Evolutionary conservation across 768 basidiomycete genomes (phyloP).

Genomic region (Suillus variegatus): DNA sequence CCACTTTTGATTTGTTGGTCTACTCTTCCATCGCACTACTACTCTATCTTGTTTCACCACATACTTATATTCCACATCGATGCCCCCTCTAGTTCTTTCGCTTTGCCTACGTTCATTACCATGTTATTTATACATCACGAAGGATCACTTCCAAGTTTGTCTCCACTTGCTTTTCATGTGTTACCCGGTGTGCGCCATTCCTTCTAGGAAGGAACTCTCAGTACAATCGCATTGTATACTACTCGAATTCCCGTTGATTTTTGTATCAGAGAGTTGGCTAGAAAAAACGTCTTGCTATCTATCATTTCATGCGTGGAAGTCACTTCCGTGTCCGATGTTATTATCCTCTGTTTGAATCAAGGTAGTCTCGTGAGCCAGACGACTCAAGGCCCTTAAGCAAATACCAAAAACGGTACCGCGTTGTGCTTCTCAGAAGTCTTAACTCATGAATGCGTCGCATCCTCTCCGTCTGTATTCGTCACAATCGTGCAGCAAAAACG

Average conservation of each 20-base stretch:
- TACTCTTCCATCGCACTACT: background rate
- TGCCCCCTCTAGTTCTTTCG: background rate
- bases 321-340: too few relatives aligned
- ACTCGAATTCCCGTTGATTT: background rate
- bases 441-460: too few relatives aligned
- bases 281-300: too few relatives aligned
- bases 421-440: too few relatives aligned
- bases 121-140: background rate
- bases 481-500: too few relatives aligned
- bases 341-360: too few relatives aligned
- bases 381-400: too few relatives aligned
- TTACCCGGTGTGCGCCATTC: background rate
- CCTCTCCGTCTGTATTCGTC: too few relatives aligned
- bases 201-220: background rate
- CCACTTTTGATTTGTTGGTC: slow-evolving; percentile 4
- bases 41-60: background rate
- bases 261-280: background rate
- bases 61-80: background rate
- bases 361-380: too few relatives aligned
- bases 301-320: too few relatives aligned
- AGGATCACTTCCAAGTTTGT: background rate
- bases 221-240: slow-evolving; percentile 3
- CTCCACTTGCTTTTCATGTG: background rate
- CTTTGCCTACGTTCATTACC: background rate
- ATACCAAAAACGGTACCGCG: too few relatives aligned